These are phyloP conservation scores for Phoma sp. DNA, from an alignment of 2,329 filamentous ascomycete species.

Conservation along the genomic window DNA sequence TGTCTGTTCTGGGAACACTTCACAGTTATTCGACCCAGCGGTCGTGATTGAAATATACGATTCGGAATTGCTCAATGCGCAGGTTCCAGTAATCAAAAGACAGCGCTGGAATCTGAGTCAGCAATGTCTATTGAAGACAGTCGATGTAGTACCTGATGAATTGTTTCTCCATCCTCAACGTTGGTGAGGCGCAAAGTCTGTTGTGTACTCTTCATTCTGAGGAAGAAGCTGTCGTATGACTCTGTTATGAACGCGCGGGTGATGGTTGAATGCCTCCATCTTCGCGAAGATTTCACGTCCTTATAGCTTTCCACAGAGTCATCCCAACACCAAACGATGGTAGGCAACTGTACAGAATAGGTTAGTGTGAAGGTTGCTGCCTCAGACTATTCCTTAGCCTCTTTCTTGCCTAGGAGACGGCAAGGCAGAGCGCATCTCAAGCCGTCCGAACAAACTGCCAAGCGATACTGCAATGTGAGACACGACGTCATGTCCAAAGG, in stretches of 20 bases:
- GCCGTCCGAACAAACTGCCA: no score
- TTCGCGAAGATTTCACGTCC: not conserved
- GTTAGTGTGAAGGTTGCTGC: constrained; percentile 7
- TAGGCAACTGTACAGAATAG: constrained; percentile 6
- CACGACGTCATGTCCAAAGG: no score
- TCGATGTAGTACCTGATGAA: constrained; percentile 28
- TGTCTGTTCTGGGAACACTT: constrained; percentile 34
- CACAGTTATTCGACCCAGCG: constrained; percentile 21
- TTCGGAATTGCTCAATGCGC: constrained; percentile 18
- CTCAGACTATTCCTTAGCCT: not conserved
- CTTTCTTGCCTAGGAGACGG: no score
- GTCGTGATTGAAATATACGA: constrained; percentile 33
- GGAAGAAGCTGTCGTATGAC: not conserved
- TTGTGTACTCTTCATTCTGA: not conserved
- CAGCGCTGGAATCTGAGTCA: constrained; percentile 27
- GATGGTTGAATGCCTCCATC: not conserved
- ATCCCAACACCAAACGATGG: not conserved
- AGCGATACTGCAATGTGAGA: no score
- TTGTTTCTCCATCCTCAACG: constrained; percentile 34
- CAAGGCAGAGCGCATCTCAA: no score
- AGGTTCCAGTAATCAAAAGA: constrained; percentile 39
- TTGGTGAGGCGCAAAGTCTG: constrained; percentile 23
- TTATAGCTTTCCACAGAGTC: not conserved
- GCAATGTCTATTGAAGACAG: not conserved
- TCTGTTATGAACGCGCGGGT: not conserved